phyloP scores from a whole-genome alignment of 2,329 filamentous ascomycete genomes.

The Chaetothyriales sp. region DNA sequence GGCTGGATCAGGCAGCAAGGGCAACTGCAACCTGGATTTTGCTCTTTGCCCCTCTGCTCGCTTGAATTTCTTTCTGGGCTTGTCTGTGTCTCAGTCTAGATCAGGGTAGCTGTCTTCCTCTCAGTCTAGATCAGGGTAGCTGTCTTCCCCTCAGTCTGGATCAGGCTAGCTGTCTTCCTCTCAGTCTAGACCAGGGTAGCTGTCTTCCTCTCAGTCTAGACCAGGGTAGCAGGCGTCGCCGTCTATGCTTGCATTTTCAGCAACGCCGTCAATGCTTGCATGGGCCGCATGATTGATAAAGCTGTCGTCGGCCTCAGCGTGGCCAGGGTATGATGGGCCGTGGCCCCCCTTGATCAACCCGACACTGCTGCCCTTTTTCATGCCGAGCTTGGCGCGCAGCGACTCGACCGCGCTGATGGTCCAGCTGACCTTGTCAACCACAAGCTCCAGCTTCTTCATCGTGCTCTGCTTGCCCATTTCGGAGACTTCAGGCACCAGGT shows the following conservation, averaged over 20 bases:
- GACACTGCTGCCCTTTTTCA: not conserved
- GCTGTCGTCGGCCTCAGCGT: not conserved
- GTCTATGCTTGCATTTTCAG: not conserved
- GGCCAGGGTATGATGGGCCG: not conserved
- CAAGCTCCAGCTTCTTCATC: conserved; percentile 18
- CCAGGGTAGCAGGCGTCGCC: not conserved
- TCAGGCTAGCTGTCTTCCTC: too few species aligned
- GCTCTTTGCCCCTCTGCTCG: too few species aligned
- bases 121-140: too few species aligned
- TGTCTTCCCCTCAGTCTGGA: too few species aligned
- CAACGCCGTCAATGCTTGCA: not conserved
- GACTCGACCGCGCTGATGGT: not conserved
- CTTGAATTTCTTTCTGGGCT: too few species aligned
- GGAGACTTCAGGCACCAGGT: conserved; percentile 16
- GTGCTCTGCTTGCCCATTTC: conserved; percentile 17
- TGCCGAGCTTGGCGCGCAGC: not conserved
- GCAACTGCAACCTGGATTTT: too few species aligned
- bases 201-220: not conserved
- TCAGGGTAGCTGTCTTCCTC: too few species aligned
- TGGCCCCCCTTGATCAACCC: not conserved
- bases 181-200: not conserved
- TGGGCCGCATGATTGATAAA: not conserved
- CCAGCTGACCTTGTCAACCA: conserved; percentile 13
- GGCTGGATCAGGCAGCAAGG: too few species aligned
- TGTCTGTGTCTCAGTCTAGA: too few species aligned